Conservation (phyloP, 164 flowering plant genomes). For the Vitis rupestris region DNA sequence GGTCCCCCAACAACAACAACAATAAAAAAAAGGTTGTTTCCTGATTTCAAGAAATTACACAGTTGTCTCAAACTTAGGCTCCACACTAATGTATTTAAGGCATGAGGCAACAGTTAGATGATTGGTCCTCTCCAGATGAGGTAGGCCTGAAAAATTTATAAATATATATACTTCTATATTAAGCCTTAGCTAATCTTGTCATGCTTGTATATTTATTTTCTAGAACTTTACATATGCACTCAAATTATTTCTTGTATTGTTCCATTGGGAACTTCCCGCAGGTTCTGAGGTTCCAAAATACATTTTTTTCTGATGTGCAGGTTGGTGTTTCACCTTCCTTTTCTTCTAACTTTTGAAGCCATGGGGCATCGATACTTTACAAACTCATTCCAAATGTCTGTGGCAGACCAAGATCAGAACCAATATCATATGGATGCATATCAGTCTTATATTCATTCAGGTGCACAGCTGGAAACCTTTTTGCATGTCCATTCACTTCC, state of each 20-base stretch:
- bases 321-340: background rate
- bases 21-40: background rate
- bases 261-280: background rate
- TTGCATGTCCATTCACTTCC: background rate
- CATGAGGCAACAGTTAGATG: background rate
- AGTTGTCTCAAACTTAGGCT: too few species aligned
- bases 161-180: background rate
- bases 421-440: background rate
- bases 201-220: background rate
- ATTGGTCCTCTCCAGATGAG: background rate
- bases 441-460: slow-evolving; percentile 1
- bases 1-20: too few species aligned
- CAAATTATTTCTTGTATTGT: slow-evolving; percentile 2
- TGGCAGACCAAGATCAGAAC: slow-evolving; percentile 12
- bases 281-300: too few species aligned
- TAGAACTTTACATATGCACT: background rate
- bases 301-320: slow-evolving; percentile 2
- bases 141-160: background rate
- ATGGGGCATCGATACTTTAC: slow-evolving; percentile 16
- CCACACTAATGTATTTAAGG: background rate
- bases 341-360: background rate
- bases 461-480: slow-evolving; percentile 1
- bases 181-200: background rate
- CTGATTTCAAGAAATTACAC: background rate
- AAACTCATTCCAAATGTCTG: slow-evolving; percentile 11